Conservation (phyloP, 306 rosid genomes). For the Senna tora region DNA sequence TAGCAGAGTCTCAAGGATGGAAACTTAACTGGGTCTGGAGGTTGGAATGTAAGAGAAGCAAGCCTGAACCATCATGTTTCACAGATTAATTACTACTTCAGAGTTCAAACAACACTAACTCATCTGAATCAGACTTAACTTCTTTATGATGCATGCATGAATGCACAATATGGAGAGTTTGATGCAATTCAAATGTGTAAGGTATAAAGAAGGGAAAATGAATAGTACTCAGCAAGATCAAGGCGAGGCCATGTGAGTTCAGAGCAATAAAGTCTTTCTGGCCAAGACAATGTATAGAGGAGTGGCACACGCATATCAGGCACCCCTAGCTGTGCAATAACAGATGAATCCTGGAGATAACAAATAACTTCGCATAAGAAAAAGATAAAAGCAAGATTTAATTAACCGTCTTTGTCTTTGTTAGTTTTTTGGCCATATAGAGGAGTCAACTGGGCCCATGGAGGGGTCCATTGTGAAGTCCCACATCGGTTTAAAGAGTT, state of each 20-base stretch:
- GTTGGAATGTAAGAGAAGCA: constrained; percentile 77
- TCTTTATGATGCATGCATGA: too few relatives aligned
- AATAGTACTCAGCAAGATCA: constrained; percentile 80
- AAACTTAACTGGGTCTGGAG: constrained; percentile 78
- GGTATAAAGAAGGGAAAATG: constrained; percentile 21
- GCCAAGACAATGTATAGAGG: constrained; percentile 88
- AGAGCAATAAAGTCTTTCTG: constrained; percentile 81
- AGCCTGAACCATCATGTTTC: constrained; percentile 56
- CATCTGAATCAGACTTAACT: too few relatives aligned
- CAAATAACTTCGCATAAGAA: neutral
- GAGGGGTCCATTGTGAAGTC: too few relatives aligned
- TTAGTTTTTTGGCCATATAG: too few relatives aligned
- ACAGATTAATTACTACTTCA: neutral
- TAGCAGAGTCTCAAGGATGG: constrained; percentile 91
- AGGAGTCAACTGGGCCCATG: too few relatives aligned
- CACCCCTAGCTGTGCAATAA: constrained; percentile 83
- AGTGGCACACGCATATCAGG: constrained; percentile 92
- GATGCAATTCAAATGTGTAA: too few relatives aligned
- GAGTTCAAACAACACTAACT: neutral
- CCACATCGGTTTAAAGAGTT: too few relatives aligned
- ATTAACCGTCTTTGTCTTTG: too few relatives aligned
- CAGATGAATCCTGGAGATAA: constrained; percentile 81
- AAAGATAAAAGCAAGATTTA: neutral
- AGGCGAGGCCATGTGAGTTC: constrained; percentile 92
- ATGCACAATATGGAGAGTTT: too few relatives aligned